Evolutionary conservation across 2,329 filamentous ascomycete species (phyloP), one percentile per base, ranked within the genome.

Genomic region (Paecilomyces sp.): DNA sequence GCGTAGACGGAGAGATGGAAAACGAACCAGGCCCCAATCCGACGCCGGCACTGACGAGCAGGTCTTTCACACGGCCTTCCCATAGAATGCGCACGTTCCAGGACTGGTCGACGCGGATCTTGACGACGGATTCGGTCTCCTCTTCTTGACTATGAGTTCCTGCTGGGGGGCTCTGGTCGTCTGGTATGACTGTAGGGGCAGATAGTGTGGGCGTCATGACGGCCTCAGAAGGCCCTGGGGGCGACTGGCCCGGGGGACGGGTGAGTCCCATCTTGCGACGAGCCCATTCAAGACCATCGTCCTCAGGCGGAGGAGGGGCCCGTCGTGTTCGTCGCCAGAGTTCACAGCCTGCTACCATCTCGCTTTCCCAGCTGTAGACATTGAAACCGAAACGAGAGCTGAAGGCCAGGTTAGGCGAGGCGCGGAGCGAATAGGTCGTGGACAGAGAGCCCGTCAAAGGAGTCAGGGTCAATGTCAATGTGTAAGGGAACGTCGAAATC

Each of bases 371-470:
- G 72, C 91, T 96, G 77, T 97, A 97, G 56, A 97, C 89, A 70
- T 99, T 99, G 77, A 99, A 99, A 70, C 95, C 92, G 77, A 97
- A 93, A 56, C 89, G 87, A 24, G 92, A 95, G 64, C 92, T 94
- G 56, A 99, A 83, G 11, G 91, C 90, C 66, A 96, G 85, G 68
- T 91, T 86, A 34, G 85, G 85, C 2, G 91, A 91, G 1, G 93
- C 93, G 69, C 91, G 89, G 55, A 97, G 90, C 0, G 94, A 90
- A 73, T 99, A 99, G 15, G 87, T 96, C 36, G 92, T 91, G 60
- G 89, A 92, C 61, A 99, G 82, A 70, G 91, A 96, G 18, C 94
- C 94, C 85, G 97, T 97, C 55, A 99, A 80, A 3, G 94, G 94
- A 67, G 96, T 97, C 55, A 97, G 76, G 7, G 93, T 97, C 67